phyloP scores from a whole-genome alignment of 441 rosid species.

The Populus trichocarpa region DNA sequence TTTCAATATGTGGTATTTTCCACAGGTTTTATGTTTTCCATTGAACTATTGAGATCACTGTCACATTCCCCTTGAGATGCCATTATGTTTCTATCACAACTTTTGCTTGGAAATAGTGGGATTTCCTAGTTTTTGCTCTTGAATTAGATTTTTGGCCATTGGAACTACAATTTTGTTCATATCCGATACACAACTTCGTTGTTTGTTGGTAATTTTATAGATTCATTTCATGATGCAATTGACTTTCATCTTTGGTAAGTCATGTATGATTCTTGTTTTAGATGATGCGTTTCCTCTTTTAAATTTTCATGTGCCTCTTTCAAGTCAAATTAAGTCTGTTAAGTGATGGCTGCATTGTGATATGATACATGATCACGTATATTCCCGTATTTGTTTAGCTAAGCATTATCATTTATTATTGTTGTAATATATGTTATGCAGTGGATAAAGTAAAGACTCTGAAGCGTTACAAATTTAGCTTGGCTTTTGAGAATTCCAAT shows the following conservation, averaged over 20 bases:
- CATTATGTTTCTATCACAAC: neutral
- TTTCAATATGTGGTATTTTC: neutral
- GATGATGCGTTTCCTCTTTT: neutral
- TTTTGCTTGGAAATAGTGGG: neutral
- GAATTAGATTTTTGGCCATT: neutral
- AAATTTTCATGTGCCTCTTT: neutral
- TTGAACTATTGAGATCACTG: neutral
- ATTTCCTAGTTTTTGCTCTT: neutral
- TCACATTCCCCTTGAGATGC: neutral
- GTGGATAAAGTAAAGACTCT: conserved; percentile 85
- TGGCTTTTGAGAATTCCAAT: conserved; percentile 96
- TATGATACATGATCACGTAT: neutral
- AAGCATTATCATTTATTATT: neutral
- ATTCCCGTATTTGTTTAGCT: conserved; percentile 2
- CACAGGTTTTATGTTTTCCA: neutral
- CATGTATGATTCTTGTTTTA: neutral
- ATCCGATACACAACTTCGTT: neutral
- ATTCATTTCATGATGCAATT: neutral
- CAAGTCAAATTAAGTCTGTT: neutral
- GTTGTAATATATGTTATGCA: conserved; percentile 28
- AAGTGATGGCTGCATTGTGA: neutral
- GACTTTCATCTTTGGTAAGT: neutral
- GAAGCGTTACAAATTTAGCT: conserved; percentile 78
- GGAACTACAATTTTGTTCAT: neutral
- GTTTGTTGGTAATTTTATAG: neutral